Percentiles rank a stretch among this genome's conserved stretches.
These are phyloP conservation scores for Gastrodia elata DNA, from an alignment of 106 monocot genomes.

Conservation along the genomic window DNA sequence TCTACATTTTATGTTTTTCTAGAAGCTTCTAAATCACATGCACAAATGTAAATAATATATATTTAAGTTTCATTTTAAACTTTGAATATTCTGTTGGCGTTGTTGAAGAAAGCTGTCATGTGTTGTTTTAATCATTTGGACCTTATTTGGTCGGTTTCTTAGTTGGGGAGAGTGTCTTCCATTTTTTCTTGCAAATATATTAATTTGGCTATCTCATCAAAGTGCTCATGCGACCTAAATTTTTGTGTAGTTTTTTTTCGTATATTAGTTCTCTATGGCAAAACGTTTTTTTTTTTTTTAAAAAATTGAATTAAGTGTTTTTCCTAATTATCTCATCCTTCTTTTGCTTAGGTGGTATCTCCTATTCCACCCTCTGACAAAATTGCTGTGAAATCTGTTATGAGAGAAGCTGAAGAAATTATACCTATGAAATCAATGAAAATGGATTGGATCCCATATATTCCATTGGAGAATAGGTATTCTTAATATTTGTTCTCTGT, in stretches of 20 bases:
- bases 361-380: constrained; percentile 95
- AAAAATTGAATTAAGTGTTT: not conserved
- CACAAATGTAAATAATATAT: not conserved
- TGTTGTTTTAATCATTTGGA: too few relatives aligned
- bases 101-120: too few relatives aligned
- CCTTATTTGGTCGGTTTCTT: too few relatives aligned
- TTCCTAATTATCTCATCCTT: not conserved
- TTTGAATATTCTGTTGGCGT: not conserved
- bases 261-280: not conserved
- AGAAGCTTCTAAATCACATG: too few relatives aligned
- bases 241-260: too few relatives aligned
- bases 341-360: constrained; percentile 58
- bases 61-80: not conserved
- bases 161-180: too few relatives aligned
- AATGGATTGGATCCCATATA: constrained; percentile 94
- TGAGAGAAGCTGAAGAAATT: constrained; percentile 87
- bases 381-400: constrained; percentile 87
- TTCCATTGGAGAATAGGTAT: constrained; percentile 80
- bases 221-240: too few relatives aligned
- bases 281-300: not conserved
- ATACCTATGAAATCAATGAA: constrained; percentile 97
- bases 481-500: not conserved
- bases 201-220: too few relatives aligned
- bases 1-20: not conserved
- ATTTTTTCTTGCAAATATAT: too few relatives aligned